Evolutionary conservation across 164 flowering plant species (phyloP).

Genomic region (Nymphaea thermarum): DNA sequence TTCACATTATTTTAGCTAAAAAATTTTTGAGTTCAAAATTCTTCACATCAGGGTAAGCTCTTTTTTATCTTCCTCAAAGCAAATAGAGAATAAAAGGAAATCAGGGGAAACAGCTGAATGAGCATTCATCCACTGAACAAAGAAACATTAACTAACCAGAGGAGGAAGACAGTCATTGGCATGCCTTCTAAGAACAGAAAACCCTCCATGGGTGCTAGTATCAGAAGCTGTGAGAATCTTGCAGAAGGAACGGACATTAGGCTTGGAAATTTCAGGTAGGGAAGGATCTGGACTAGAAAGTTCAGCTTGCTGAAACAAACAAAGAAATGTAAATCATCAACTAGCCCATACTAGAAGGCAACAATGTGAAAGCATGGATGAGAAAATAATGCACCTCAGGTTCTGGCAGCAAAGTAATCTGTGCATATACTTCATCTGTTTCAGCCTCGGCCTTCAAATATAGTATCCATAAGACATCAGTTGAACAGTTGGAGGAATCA

Average conservation of each 20-base stretch:
- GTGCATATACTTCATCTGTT: conserved; percentile 80
- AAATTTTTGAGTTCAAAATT: neutral
- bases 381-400: conserved; percentile 32
- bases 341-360: neutral
- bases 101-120: neutral
- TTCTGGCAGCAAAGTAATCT: conserved; percentile 64
- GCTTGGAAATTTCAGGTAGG: conserved; percentile 31
- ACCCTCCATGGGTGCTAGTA: conserved; percentile 97
- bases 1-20: neutral
- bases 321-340: neutral
- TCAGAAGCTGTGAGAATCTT: conserved; percentile 91
- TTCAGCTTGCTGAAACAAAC: conserved; percentile 41
- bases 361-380: neutral
- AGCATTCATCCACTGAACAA: neutral
- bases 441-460: conserved; percentile 68
- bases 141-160: conserved; percentile 28
- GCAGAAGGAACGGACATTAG: conserved; percentile 55
- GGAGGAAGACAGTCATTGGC: conserved; percentile 88
- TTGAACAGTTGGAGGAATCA: neutral
- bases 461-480: neutral
- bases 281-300: conserved; percentile 48
- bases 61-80: no score
- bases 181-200: conserved; percentile 85
- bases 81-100: neutral
- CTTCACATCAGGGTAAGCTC: no score